Evolutionary conservation across 1,284 basidiomycete genomes (phyloP).

Genomic region (Earliella scabrosa): DNA sequence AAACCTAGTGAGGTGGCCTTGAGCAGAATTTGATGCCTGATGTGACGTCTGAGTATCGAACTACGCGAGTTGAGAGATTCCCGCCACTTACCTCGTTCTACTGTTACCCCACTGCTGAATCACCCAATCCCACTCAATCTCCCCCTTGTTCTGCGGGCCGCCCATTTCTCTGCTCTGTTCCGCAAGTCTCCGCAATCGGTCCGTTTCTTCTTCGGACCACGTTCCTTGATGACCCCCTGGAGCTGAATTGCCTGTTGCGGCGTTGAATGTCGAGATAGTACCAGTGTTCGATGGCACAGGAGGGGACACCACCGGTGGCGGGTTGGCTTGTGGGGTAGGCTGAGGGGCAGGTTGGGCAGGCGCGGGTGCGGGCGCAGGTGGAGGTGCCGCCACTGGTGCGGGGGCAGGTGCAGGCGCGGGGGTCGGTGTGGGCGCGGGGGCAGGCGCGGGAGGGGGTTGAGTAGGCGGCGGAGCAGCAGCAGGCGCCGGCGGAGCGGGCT

Average conservation of each 20-base stretch:
- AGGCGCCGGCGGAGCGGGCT: constrained; percentile 19
- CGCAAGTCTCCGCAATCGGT: constrained; percentile 63
- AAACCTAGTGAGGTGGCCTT: constrained; percentile 76
- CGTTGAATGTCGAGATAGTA: constrained; percentile 40
- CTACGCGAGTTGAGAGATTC: background rate
- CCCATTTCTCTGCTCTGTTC: constrained; percentile 61
- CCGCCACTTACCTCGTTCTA: constrained; percentile 59
- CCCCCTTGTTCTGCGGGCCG: constrained; percentile 44
- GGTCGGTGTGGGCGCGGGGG: constrained; percentile 26
- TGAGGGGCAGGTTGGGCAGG: background rate
- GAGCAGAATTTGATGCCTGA: constrained; percentile 76
- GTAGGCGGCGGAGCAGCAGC: constrained; percentile 30
- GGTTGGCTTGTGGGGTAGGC: constrained; percentile 3
- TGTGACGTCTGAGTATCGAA: constrained; percentile 3
- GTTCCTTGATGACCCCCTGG: constrained; percentile 63
- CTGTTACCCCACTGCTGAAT: constrained; percentile 71
- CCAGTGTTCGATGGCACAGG: constrained; percentile 34
- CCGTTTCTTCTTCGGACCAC: constrained; percentile 78
- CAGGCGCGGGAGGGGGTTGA: constrained; percentile 24
- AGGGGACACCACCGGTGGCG: constrained; percentile 6
- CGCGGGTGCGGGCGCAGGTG: constrained; percentile 1
- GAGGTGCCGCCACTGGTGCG: constrained; percentile 15
- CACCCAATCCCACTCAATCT: constrained; percentile 80
- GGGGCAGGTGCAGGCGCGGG: constrained; percentile 19
- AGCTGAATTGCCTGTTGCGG: constrained; percentile 41